Percentiles rank a stretch among this genome's conserved stretches.
These are phyloP conservation scores for Hemisphaericaspora xylofermentans DNA, from an alignment of 1,139 yeast genomes.

Conservation along the genomic window DNA sequence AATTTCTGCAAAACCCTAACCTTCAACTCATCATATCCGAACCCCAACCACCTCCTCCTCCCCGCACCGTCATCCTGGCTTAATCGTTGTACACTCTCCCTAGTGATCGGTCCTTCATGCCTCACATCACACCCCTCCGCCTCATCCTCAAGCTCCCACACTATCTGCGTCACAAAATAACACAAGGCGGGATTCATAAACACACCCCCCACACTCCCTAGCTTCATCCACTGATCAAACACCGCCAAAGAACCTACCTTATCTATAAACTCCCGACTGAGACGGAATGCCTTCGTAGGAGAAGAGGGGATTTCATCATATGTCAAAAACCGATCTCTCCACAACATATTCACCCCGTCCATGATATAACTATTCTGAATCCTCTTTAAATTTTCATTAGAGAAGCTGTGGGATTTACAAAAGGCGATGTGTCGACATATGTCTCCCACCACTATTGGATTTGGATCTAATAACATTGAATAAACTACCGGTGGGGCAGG, in stretches of 20 bases:
- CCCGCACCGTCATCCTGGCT: conserved; percentile 19
- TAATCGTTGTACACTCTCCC: conserved; percentile 27
- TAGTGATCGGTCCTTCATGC: conserved; percentile 48
- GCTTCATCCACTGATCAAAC: conserved; percentile 18
- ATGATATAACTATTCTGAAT: conserved; percentile 54
- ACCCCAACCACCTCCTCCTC: conserved; percentile 29
- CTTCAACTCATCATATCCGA: conserved; percentile 39
- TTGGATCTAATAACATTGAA: conserved; percentile 32
- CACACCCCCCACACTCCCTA: conserved; percentile 42
- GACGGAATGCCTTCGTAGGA: conserved; percentile 37
- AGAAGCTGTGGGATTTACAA: conserved; percentile 32
- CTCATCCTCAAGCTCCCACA: conserved; percentile 50
- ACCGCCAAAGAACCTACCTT: conserved; percentile 34
- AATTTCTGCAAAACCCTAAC: conserved; percentile 35
- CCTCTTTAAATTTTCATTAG: conserved; percentile 23
- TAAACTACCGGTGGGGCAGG: conserved; percentile 39
- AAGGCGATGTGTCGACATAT: conserved; percentile 50
- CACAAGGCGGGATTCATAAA: conserved; percentile 58
- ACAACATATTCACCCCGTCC: conserved; percentile 59
- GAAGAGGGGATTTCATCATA: conserved; percentile 13
- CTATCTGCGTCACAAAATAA: conserved; percentile 40
- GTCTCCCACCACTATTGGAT: conserved; percentile 47
- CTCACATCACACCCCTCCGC: conserved; percentile 25
- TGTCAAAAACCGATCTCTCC: conserved; percentile 53
- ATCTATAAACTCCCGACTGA: conserved; percentile 37